Conservation (phyloP, 768 basidiomycete genomes). For the Pholiota conissans region DNA sequence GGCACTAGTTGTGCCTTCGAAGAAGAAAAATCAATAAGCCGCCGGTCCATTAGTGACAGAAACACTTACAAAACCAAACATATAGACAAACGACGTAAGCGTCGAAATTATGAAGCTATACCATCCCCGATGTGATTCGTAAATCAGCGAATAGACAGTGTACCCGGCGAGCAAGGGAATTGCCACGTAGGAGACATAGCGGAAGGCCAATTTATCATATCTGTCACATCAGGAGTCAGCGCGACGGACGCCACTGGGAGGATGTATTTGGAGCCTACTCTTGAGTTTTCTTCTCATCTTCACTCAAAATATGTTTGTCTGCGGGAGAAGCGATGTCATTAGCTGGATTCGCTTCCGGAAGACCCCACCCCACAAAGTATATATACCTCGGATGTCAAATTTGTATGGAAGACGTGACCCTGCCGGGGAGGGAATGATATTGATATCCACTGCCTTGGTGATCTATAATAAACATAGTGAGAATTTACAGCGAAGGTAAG, state of each 20-base stretch:
- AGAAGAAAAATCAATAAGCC: constrained; percentile 5
- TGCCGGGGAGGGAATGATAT: constrained; percentile 55
- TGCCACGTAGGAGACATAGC: constrained; percentile 88
- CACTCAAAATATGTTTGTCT: constrained; percentile 96
- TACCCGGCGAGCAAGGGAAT: constrained; percentile 79
- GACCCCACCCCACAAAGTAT: constrained; percentile 9
- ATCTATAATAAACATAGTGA: constrained; percentile 45
- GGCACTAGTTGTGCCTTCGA: constrained; percentile 80
- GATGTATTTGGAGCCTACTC: constrained; percentile 55
- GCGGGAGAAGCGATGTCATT: constrained; percentile 17
- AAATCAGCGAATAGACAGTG: constrained; percentile 77
- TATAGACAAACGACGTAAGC: constrained; percentile 89
- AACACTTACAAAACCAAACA: constrained; percentile 93
- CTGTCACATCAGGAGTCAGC: constrained; percentile 35
- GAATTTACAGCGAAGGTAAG: constrained; percentile 10
- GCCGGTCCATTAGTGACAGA: neutral
- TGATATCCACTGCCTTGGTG: constrained; percentile 89
- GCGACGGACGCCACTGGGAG: constrained; percentile 4
- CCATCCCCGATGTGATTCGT: constrained; percentile 89
- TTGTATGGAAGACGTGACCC: constrained; percentile 77
- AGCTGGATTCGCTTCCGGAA: constrained; percentile 9
- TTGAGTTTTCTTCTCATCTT: constrained; percentile 97
- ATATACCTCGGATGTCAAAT: constrained; percentile 76
- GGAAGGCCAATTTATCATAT: constrained; percentile 92
- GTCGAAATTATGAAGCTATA: constrained; percentile 96